A percentile compares a stretch with the other conserved stretches of the same genome.
phyloP scores from a whole-genome alignment of 805 yeast species.

The Sugiyamaella chiloensis region DNA sequence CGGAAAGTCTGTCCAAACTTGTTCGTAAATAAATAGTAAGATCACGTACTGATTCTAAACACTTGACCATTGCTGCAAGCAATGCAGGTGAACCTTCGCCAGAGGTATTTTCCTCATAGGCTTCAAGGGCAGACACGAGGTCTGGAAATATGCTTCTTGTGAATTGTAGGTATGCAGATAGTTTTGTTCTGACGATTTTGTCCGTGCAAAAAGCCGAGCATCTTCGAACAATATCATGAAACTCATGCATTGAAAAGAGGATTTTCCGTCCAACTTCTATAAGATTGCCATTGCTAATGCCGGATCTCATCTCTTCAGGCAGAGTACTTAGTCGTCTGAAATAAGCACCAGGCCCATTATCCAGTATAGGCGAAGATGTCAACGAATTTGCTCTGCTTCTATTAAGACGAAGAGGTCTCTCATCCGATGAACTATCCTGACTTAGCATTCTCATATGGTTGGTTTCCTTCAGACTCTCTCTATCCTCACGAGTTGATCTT shows the following conservation, averaged over 20 bases:
- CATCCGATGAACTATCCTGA: constrained; percentile 11
- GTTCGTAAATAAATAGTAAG: constrained; percentile 48
- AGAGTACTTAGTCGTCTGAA: constrained; percentile 62
- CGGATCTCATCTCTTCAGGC: constrained; percentile 43
- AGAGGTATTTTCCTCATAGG: not conserved
- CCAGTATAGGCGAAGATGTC: constrained; percentile 16
- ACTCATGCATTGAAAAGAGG: constrained; percentile 59
- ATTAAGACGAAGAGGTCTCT: not conserved
- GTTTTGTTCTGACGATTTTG: constrained; percentile 13
- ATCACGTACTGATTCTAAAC: constrained; percentile 48
- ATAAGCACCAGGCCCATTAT: constrained; percentile 42
- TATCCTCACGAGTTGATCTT: not conserved
- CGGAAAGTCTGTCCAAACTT: constrained; percentile 48
- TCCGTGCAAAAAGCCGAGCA: constrained; percentile 21
- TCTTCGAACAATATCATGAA: constrained; percentile 39
- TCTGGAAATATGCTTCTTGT: constrained; percentile 28
- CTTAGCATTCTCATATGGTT: constrained; percentile 6
- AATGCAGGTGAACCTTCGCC: constrained; percentile 27
- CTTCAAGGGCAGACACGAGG: constrained; percentile 54
- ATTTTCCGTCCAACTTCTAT: constrained; percentile 57
- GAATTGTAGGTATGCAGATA: constrained; percentile 16
- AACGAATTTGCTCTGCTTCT: constrained; percentile 3
- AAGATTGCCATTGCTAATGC: constrained; percentile 18
- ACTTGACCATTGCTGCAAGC: constrained; percentile 37
- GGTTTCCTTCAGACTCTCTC: not conserved